phyloP scores from a whole-genome alignment of 768 basidiomycete species.

The Filobasidium wieringae region DNA sequence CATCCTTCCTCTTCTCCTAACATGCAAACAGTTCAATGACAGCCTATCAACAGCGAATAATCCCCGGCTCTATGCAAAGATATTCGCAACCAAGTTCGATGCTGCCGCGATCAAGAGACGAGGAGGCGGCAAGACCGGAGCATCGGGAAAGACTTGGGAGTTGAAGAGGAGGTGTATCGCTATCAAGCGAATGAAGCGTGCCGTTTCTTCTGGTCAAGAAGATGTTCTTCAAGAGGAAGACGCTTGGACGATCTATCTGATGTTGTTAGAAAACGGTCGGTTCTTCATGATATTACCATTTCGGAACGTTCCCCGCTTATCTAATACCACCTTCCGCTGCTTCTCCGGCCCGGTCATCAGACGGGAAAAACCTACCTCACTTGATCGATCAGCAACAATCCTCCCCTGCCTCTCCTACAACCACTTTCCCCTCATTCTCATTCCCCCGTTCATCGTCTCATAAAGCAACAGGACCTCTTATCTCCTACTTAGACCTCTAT shows the following conservation, averaged over 20 bases:
- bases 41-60: constrained; percentile 45
- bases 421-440: background rate
- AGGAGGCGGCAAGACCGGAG: constrained; percentile 37
- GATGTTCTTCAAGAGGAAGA: constrained; percentile 20
- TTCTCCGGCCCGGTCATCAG: constrained; percentile 9
- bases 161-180: constrained; percentile 20
- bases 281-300: too few species aligned
- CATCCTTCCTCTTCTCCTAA: constrained; percentile 51
- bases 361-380: constrained; percentile 32
- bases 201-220: constrained; percentile 15
- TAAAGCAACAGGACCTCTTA: constrained; percentile 24
- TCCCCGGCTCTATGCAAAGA: constrained; percentile 58
- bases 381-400: constrained; percentile 21
- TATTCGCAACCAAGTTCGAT: constrained; percentile 63
- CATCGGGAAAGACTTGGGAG: constrained; percentile 19
- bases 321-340: background rate
- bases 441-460: constrained; percentile 17
- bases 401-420: constrained; percentile 23
- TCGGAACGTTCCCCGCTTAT: background rate
- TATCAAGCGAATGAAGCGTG: constrained; percentile 18
- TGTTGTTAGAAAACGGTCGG: constrained; percentile 39
- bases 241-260: constrained; percentile 33
- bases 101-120: constrained; percentile 45
- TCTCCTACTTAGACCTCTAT: background rate
- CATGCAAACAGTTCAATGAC: constrained; percentile 10